Evolutionary conservation across 176 grass and related monocot species (phyloP), one percentile per base, ranked within the genome.

Genomic region (Alloteropsis semialata): DNA sequence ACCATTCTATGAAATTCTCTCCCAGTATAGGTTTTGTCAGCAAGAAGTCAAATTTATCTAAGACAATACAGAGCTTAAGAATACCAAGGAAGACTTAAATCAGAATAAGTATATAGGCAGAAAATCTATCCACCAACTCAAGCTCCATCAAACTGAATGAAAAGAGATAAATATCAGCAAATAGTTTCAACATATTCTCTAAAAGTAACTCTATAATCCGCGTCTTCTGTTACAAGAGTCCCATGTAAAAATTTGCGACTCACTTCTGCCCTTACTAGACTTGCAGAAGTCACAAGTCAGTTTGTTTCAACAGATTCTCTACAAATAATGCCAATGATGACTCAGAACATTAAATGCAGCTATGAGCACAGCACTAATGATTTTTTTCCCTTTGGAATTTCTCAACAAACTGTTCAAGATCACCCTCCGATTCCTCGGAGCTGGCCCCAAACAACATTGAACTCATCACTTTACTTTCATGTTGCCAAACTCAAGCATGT

Each of bases 1-100:
- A 82, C 41, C 17, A 83, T 22, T 27, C n/a, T 53, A 75, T 21
- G 32, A 54, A 75, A 29, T 65, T 75, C 67, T 39, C 21, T 65
- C 18, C 46, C 28, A 44, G 62, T 3, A 11, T 37, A 67, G 6
- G 22, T 69, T 68, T 41, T 68, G 56, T 28, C 56, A 62, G 61
- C 30, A 64, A 64, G 8, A 19, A 34, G 18, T 18, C 6, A 60
- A 64, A 33, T 64, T 19, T 64, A 64, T 2, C 6, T 64, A 3
- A 18, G 19, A 64, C 16, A 64, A 34, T 32, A 28, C 15, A 72
- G 9, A 50, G 12, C 18, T 6, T 7, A 71, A 25, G 22, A 44
- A 69, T 42, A 37, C 22, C 21, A n/a, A 42, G 54, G 54, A 43
- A 43, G 43, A 69, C 21, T n/a, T 41, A 11, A 18, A 69, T 11